Percentiles rank a stretch among this genome's conserved stretches.
Evolutionary conservation across 1,284 basidiomycete genomes (phyloP).

Genomic region (Salmacisia buchloeana): DNA sequence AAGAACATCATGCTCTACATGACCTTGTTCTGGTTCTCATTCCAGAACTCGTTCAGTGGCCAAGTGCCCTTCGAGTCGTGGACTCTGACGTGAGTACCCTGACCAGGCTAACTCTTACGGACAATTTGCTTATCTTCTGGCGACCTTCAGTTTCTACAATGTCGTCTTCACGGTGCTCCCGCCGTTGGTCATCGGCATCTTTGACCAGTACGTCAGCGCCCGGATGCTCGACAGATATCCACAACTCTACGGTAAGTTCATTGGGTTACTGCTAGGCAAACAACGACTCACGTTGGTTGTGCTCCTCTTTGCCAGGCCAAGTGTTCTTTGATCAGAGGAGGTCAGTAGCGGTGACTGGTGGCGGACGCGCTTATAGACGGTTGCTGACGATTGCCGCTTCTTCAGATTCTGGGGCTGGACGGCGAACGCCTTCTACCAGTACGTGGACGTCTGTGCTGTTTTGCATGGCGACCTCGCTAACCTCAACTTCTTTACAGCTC

Average conservation of each 20-base stretch:
- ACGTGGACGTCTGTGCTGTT: slow-evolving; percentile 63
- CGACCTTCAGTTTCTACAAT: slow-evolving; percentile 44
- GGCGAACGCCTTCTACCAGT: slow-evolving; percentile 66
- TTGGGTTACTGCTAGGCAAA: neutral
- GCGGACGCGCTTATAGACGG: neutral
- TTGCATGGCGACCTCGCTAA: neutral
- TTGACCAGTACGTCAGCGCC: slow-evolving; percentile 96
- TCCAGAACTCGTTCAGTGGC: slow-evolving; percentile 80
- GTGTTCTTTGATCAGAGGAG: slow-evolving; percentile 37
- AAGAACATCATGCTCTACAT: slow-evolving; percentile 90
- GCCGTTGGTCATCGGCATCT: slow-evolving; percentile 92
- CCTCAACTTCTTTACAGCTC: slow-evolving; percentile 54
- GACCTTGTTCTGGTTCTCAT: slow-evolving; percentile 97
- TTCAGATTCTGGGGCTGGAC: slow-evolving; percentile 81
- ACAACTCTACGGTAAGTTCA: slow-evolving; percentile 66
- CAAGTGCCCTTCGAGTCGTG: slow-evolving; percentile 98
- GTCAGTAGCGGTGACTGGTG: neutral
- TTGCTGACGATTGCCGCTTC: neutral
- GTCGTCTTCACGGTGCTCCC: slow-evolving; percentile 65
- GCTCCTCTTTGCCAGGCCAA: slow-evolving; percentile 16
- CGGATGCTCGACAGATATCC: slow-evolving; percentile 95
- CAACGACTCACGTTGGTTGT: neutral
- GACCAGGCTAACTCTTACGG: no score
- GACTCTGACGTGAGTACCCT: slow-evolving; percentile 65
- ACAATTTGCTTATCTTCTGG: no score